Conservation (phyloP, 2,329 filamentous ascomycete genomes). For the Lecanicillium sp. region DNA sequence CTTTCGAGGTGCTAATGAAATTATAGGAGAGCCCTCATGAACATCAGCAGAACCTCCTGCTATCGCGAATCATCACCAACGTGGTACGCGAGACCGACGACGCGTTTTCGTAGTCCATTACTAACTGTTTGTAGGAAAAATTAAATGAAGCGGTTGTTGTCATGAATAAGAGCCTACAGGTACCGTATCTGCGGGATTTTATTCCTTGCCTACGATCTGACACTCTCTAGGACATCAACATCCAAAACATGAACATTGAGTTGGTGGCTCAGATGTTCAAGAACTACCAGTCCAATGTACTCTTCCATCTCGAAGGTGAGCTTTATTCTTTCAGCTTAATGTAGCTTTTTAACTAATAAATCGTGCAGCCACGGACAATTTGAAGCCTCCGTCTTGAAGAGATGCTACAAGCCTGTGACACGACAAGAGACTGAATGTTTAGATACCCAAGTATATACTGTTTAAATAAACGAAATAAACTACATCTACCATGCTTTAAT, state of each 20-base stretch:
- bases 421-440: background rate
- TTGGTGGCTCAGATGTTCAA: slow-evolving; percentile 99
- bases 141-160: slow-evolving; percentile 89
- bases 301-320: slow-evolving; percentile 93
- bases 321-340: background rate
- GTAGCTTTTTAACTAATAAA: background rate
- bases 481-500: no score
- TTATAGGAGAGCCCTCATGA: slow-evolving; percentile 86
- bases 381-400: slow-evolving; percentile 64
- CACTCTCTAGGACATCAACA: slow-evolving; percentile 73
- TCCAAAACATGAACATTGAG: slow-evolving; percentile 98
- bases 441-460: background rate
- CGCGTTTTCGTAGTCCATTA: background rate
- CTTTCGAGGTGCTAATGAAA: background rate
- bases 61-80: slow-evolving; percentile 94
- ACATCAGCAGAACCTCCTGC: slow-evolving; percentile 87
- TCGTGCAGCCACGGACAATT: slow-evolving; percentile 65
- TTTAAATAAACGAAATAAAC: background rate
- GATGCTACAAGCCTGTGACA: background rate
- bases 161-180: slow-evolving; percentile 87
- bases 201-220: slow-evolving; percentile 5
- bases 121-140: slow-evolving; percentile 65
- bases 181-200: slow-evolving; percentile 22
- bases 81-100: slow-evolving; percentile 57
- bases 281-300: slow-evolving; percentile 96